phyloP scores from a whole-genome alignment of 805 yeast species.

The Naumovozyma baii region DNA sequence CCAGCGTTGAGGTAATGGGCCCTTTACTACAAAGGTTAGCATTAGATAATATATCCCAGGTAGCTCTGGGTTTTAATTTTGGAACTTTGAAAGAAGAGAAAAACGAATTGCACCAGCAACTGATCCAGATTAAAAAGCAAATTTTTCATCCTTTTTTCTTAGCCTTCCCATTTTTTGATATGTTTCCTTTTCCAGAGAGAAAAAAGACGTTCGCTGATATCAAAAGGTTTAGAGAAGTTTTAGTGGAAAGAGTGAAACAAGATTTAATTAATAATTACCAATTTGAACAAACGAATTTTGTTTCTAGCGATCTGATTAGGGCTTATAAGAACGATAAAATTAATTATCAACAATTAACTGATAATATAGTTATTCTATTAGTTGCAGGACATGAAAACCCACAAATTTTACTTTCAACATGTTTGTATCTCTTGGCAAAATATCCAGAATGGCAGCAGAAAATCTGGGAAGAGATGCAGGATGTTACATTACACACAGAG shows the following conservation, averaged over 20 bases:
- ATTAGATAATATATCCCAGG: conserved; percentile 41
- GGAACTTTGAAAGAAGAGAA: conserved; percentile 29
- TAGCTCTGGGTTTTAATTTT: conserved; percentile 42
- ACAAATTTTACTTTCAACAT: conserved; percentile 39
- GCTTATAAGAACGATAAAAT: conserved; percentile 33
- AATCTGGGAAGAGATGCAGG: conserved; percentile 38
- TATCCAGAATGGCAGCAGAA: conserved; percentile 35
- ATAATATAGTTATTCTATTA: conserved; percentile 44
- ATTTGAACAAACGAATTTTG: conserved; percentile 30
- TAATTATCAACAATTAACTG: conserved; percentile 39
- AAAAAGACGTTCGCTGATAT: conserved; percentile 37
- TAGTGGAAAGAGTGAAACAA: conserved; percentile 29
- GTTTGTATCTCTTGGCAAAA: conserved; percentile 40
- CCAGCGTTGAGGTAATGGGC: conserved; percentile 21
- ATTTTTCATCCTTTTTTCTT: conserved; percentile 46
- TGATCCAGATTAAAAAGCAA: conserved; percentile 40
- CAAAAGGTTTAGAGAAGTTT: conserved; percentile 31
- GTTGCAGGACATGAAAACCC: conserved; percentile 63
- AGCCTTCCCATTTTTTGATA: conserved; percentile 47
- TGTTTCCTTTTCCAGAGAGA: conserved; percentile 40
- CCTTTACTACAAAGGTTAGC: conserved; percentile 40
- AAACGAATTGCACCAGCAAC: conserved; percentile 31
- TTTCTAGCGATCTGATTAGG: conserved; percentile 34
- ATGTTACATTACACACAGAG: conserved; percentile 23
- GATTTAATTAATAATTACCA: conserved; percentile 25